phyloP scores from a whole-genome alignment of 495 filamentous ascomycete genomes.

The Thozetella sp. region DNA sequence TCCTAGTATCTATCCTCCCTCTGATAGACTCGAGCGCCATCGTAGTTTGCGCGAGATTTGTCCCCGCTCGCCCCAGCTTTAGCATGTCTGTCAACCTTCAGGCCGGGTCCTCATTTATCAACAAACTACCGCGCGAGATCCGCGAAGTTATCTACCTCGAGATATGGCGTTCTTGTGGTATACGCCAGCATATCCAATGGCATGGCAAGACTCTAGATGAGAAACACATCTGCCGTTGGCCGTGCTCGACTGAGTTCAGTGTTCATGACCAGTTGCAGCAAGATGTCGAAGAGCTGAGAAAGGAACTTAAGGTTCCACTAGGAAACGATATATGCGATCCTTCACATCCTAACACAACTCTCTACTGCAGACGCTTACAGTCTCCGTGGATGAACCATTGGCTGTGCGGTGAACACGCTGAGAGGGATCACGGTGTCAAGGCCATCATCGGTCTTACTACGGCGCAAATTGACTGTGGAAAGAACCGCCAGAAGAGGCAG shows the following conservation, averaged over 20 bases:
- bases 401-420: background rate
- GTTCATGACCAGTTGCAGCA: background rate
- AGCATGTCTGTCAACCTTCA: background rate
- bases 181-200: background rate
- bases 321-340: background rate
- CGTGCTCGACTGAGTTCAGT: background rate
- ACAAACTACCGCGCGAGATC: background rate
- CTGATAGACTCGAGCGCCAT: no score
- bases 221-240: background rate
- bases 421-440: background rate
- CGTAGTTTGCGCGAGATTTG: no score
- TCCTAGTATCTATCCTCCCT: no score
- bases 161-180: background rate
- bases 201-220: background rate
- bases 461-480: background rate
- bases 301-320: background rate
- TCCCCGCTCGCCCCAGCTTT: no score
- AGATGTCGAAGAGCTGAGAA: background rate
- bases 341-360: background rate
- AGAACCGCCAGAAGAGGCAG: background rate
- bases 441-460: background rate
- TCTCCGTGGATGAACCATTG: background rate
- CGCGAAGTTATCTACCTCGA: slow-evolving; percentile 1
- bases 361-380: background rate
- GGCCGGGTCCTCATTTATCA: background rate